Percentiles rank a stretch among this genome's conserved stretches.
Evolutionary conservation across 139 green algal genomes (phyloP).

Genomic region (Zygnema cylindricum): DNA sequence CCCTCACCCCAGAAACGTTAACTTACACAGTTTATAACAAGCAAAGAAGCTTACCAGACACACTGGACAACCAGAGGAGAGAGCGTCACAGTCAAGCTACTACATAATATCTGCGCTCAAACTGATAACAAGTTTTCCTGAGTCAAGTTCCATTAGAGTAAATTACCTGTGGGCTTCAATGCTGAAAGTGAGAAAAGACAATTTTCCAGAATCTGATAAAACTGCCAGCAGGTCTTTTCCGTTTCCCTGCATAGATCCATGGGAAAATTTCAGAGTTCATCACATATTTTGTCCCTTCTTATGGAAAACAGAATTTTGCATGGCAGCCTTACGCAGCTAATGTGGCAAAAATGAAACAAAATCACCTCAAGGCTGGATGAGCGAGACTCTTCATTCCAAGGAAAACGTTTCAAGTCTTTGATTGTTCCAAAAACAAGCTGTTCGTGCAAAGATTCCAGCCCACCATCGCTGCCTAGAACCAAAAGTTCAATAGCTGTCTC

Average conservation of each 20-base stretch:
- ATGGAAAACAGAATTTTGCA: neutral
- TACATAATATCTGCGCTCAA: too few relatives aligned
- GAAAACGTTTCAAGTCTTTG: conserved; percentile 44
- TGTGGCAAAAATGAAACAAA: neutral
- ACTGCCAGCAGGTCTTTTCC: conserved; percentile 56
- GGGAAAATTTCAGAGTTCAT: neutral
- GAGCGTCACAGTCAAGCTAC: too few relatives aligned
- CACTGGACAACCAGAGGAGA: too few relatives aligned
- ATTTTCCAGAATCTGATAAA: conserved; percentile 56
- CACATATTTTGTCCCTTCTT: neutral
- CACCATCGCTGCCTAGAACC: conserved; percentile 8
- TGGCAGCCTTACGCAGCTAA: neutral
- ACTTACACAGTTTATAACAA: too few relatives aligned
- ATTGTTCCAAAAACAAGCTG: conserved; percentile 61
- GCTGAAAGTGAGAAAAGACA: conserved; percentile 59
- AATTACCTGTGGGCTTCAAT: conserved; percentile 46
- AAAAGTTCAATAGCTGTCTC: conserved; percentile 54
- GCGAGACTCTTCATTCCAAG: conserved; percentile 36
- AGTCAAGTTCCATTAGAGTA: too few relatives aligned
- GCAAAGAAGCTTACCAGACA: too few relatives aligned
- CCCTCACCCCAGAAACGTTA: too few relatives aligned
- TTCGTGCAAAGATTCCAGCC: conserved; percentile 51
- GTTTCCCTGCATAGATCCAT: conserved; percentile 24
- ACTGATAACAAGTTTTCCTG: too few relatives aligned
- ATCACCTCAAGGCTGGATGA: neutral